Evolutionary conservation across 2,329 filamentous ascomycete species (phyloP), one percentile per base, ranked within the genome.

Genomic region (Claviceps fusiformis): DNA sequence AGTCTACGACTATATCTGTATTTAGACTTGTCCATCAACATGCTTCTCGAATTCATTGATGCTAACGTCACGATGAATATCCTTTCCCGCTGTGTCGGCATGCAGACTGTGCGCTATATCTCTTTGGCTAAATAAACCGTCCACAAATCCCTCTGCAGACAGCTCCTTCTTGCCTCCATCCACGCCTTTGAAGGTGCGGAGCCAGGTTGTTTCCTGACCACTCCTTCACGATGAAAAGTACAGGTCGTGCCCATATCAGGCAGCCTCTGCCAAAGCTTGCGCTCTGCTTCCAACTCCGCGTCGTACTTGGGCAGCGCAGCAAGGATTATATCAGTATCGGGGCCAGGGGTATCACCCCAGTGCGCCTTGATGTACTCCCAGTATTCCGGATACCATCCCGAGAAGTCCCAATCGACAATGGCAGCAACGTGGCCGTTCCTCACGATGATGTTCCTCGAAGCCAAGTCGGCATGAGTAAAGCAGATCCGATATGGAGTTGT

Each of bases 311-410:
- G 60, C 8, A 66, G 50, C 33, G 56, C 57, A n/a, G 47, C 27
- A 33, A 54, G 54, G 50, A 67, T 49, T 24, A 58, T 54, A 19
- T 62, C 57, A 15, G 59, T 59, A 17, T 61, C 46, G 5, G 11
- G 35, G 2, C 43, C 49, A 24, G 55, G 59, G 58, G 39, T 62
- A 67, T 56, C 66, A 24, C 24, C 24, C 24, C 24, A 24, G 24
- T 24, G 60, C 48, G 61, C 62, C 59, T 62, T 67, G 5, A 51
- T 56, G 35, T 55, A 59, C 55, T 67, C 65, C 65, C 63, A 68
- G 56, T 67, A 67, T 53, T 67, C 65, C 1, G 65, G 66, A 56
- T 67, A 67, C 63, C 66, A 68, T 54, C 70, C 70, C 3, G 70
- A 56, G 59, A 64, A 65, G 5, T 43, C 65, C 64, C 64, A 68